Conservation (phyloP, 228 moss, liverwort and hornwort species). For the Sphagnum magellanicum region DNA sequence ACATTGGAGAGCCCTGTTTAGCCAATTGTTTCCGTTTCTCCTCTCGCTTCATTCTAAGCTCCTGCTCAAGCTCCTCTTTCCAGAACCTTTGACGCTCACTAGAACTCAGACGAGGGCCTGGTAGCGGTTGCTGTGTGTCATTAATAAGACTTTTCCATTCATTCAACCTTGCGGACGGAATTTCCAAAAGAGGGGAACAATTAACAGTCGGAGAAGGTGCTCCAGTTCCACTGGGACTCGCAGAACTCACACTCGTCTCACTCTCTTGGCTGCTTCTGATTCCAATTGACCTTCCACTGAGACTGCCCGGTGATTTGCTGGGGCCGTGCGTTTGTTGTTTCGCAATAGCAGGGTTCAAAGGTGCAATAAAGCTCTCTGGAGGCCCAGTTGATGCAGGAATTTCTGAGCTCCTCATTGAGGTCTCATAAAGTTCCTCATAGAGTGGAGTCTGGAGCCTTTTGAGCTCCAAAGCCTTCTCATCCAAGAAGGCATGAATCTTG, state of each 20-base stretch:
- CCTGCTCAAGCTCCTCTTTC: conserved; percentile 85
- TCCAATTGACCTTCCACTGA: conserved; percentile 46
- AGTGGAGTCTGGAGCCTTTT: conserved; percentile 78
- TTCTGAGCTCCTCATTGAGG: conserved; percentile 5
- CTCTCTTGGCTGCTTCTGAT: conserved; percentile 67
- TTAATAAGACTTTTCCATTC: conserved; percentile 46
- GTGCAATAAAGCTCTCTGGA: conserved; percentile 52
- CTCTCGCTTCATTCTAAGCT: conserved; percentile 83
- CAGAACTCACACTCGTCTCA: conserved; percentile 75
- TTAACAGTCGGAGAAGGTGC: conserved; percentile 23
- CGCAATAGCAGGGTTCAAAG: conserved; percentile 45
- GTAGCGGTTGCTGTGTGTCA: conserved; percentile 26
- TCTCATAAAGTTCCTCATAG: conserved; percentile 79
- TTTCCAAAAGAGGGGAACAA: conserved; percentile 58
- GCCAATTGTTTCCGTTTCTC: conserved; percentile 75
- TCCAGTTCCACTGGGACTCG: conserved; percentile 46
- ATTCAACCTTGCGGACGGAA: conserved; percentile 63
- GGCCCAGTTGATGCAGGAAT: conserved; percentile 28
- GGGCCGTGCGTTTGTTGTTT: conserved; percentile 32
- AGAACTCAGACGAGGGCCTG: conserved; percentile 37
- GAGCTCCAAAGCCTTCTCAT: conserved; percentile 87
- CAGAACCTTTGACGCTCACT: conserved; percentile 78
- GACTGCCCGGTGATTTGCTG: conserved; percentile 65
- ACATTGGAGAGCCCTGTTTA: conserved; percentile 28
- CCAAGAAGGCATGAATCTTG: conserved; percentile 82